Evolutionary conservation across 257 asterid species (phyloP).

Genomic region (Echites panduratus): DNA sequence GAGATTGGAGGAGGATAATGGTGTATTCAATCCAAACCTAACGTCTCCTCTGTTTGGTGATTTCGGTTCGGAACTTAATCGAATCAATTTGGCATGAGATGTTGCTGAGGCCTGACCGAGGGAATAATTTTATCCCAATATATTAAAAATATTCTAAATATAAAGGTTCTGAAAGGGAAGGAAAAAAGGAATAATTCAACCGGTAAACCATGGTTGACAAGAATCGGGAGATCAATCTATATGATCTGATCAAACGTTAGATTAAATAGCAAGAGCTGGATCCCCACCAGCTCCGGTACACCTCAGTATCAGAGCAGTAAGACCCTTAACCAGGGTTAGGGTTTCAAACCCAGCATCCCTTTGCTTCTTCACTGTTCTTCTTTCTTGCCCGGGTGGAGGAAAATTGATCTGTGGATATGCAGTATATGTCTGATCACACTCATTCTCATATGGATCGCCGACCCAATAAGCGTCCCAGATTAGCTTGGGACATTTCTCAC

Average conservation of each 20-base stretch:
- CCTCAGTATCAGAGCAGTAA: not conserved
- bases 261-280: not conserved
- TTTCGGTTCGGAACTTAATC: too few species aligned
- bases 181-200: too few species aligned
- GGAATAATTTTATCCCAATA: too few species aligned
- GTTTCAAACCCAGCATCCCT: constrained; percentile 20
- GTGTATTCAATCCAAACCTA: too few species aligned
- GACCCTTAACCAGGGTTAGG: constrained; percentile 27
- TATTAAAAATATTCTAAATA: too few species aligned
- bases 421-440: constrained; percentile 24
- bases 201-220: not conserved
- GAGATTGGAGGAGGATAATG: too few species aligned
- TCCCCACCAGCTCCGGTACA: not conserved
- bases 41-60: too few species aligned
- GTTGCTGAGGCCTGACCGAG: too few species aligned
- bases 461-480: constrained; percentile 41
- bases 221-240: not conserved
- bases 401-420: constrained; percentile 26
- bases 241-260: not conserved
- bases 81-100: too few species aligned
- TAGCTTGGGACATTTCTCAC: constrained; percentile 41
- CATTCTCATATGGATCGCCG: constrained; percentile 40
- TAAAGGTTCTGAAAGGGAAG: too few species aligned
- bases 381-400: not conserved
- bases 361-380: not conserved